Conservation (phyloP, 495 filamentous ascomycete species). For the Aspergillus bertholletiae region DNA sequence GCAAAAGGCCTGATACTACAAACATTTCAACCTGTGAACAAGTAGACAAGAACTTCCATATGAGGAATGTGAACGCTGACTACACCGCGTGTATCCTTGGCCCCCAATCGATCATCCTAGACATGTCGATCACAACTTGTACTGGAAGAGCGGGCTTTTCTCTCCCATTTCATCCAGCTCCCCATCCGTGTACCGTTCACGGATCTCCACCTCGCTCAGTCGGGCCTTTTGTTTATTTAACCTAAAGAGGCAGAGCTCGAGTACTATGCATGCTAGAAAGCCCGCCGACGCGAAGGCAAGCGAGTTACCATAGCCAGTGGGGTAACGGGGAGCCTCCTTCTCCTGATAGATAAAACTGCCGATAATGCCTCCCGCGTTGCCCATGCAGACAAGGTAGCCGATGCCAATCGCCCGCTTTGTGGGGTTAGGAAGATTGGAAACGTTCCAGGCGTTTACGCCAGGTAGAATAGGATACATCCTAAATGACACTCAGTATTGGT, state of each 20-base stretch:
- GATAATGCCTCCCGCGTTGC: conserved; percentile 18
- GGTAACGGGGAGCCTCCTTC: conserved; percentile 17
- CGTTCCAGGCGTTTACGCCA: conserved; percentile 24
- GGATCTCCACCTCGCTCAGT: conserved; percentile 23
- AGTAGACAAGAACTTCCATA: no score
- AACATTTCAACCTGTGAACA: no score
- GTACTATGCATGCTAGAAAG: conserved; percentile 15
- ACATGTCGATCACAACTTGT: conserved; percentile 7
- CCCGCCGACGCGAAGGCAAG: conserved; percentile 24
- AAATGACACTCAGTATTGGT: no score
- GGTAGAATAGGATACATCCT: conserved; percentile 27
- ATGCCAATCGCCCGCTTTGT: conserved; percentile 20
- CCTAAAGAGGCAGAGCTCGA: conserved; percentile 21
- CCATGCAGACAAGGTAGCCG: conserved; percentile 19
- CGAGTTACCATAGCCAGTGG: conserved; percentile 18
- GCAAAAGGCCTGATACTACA: no score
- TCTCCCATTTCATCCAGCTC: conserved; percentile 32
- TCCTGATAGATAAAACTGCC: conserved; percentile 20
- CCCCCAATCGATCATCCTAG: no score
- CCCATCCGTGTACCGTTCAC: conserved; percentile 21
- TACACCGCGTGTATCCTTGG: no score
- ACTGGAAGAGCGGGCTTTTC: conserved; percentile 29
- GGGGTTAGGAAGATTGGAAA: conserved; percentile 15
- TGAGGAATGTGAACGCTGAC: no score
- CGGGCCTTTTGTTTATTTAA: conserved; percentile 24